Evolutionary conservation across 2,329 filamentous ascomycete species (phyloP), one percentile per base, ranked within the genome.

Genomic region (Alternaria sp.): DNA sequence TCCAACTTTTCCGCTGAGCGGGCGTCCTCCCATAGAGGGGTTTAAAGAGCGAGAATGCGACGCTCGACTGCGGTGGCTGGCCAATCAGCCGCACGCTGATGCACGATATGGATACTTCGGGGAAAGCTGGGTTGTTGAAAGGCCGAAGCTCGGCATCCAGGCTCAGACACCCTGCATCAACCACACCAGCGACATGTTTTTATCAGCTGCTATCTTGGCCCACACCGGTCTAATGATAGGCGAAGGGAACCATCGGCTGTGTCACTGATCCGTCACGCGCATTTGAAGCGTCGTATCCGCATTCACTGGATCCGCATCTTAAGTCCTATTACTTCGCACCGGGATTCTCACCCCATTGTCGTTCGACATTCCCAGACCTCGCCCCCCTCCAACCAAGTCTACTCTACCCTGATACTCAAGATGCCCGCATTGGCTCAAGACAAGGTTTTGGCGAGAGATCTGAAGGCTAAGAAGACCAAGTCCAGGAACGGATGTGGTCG

Each of bases 381-480:
- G 19, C 60, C 50, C 46, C 40, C 47, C 44, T 47, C 15, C 32
- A n/a, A 47, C 55, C 54, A 46, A 56, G 61, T 52, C 53, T 43
- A 50, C 50, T 26, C 46, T 47, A 50, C 50, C 46, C 46, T 51
- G 55, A 57, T 54, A 62, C 54, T 62, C 67, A 67, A 68, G 49
- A 79, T 79, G 77, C 64, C 77, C 60, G 56, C 73, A 66, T 71
- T 75, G 65, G 72, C 69, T 51, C 69, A 73, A 49, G 69, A 73
- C 36, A 74, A 68, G 60, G 65, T 60, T 58, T 53, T 71, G 53
- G 61, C 67, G 62, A 73, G 66, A 63, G 75, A 76, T 57, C 59
- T 71, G 25, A 74, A 74, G 62, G 62, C 63, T 23, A 79, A 78
- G 65, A 79, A 79, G 69, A 78, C 77, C 19, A 79, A 79, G 62